A percentile compares a stretch with the other conserved stretches of the same genome.
phyloP scores from a whole-genome alignment of 2,329 filamentous ascomycete species.

The Colletotrichum sojae region DNA sequence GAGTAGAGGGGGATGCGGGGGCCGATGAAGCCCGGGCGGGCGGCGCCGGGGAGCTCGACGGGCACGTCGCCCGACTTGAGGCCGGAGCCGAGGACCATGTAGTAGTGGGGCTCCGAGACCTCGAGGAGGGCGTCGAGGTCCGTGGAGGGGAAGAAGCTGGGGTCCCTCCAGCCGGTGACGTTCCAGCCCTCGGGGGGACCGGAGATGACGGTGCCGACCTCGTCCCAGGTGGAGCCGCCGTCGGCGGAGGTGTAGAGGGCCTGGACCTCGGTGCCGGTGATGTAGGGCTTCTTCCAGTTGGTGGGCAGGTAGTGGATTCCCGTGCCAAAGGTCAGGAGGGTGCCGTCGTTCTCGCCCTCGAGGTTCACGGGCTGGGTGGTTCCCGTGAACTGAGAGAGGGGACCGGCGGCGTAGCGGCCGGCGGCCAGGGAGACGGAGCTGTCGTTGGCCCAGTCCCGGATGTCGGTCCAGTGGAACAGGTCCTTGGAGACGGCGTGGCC shows the following conservation, averaged over 20 bases:
- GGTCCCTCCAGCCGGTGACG: slow-evolving; percentile 42
- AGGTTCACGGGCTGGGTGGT: slow-evolving; percentile 39
- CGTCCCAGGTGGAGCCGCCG: slow-evolving; percentile 35
- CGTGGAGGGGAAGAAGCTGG: slow-evolving; percentile 39
- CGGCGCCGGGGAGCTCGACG: slow-evolving; percentile 35
- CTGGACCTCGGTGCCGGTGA: slow-evolving; percentile 39
- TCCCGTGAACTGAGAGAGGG: slow-evolving; percentile 39
- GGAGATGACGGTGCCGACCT: slow-evolving; percentile 37
- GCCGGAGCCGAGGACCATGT: slow-evolving; percentile 42
- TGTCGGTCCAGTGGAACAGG: slow-evolving; percentile 69
- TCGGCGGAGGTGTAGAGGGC: slow-evolving; percentile 36
- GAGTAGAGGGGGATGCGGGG: slow-evolving; percentile 41
- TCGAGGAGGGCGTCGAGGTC: slow-evolving; percentile 35
- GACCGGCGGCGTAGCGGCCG: slow-evolving; percentile 23
- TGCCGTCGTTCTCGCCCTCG: slow-evolving; percentile 36
- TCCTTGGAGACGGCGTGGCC: slow-evolving; percentile 75
- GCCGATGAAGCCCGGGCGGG: slow-evolving; percentile 41
- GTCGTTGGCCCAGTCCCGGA: slow-evolving; percentile 38
- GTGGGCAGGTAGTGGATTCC: slow-evolving; percentile 40
- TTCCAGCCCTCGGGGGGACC: slow-evolving; percentile 40
- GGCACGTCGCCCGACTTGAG: slow-evolving; percentile 40
- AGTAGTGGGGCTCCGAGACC: slow-evolving; percentile 37
- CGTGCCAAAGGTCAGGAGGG: slow-evolving; percentile 38
- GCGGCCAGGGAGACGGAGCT: slow-evolving; percentile 37
- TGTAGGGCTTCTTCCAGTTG: slow-evolving; percentile 42